phyloP scores from a whole-genome alignment of 2,329 filamentous ascomycete species.

The Thelonectria rubi region DNA sequence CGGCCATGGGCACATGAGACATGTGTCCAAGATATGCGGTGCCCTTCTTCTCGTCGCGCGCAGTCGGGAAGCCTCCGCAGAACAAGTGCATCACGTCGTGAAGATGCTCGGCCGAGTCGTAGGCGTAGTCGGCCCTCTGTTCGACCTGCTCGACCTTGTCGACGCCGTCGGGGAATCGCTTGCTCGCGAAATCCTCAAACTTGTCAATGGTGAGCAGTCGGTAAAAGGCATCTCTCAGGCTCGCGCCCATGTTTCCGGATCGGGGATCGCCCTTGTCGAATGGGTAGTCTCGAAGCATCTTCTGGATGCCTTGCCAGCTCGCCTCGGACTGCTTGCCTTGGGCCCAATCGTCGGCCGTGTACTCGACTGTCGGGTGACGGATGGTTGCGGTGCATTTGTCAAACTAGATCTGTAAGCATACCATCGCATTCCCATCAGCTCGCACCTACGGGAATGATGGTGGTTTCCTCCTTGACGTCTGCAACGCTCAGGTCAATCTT shows the following conservation, averaged over 20 bases:
- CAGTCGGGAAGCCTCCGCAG: neutral
- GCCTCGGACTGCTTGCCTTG: neutral
- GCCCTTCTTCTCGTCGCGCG: neutral
- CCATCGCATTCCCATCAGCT: too few species aligned
- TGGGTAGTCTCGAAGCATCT: neutral
- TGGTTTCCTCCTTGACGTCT: neutral
- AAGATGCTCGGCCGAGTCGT: neutral
- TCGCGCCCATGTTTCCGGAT: conserved; percentile 3
- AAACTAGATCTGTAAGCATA: neutral
- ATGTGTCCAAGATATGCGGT: conserved; percentile 17
- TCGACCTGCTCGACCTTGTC: neutral
- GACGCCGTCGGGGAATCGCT: neutral
- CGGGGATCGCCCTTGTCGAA: neutral
- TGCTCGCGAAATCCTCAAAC: conserved; percentile 10
- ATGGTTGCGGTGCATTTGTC: neutral
- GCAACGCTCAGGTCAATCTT: neutral
- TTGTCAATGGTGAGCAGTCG: conserved; percentile 5
- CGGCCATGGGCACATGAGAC: conserved; percentile 19
- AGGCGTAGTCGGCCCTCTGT: neutral
- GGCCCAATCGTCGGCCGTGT: neutral
- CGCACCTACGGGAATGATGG: neutral
- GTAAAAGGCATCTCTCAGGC: conserved; percentile 10
- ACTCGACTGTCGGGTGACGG: neutral
- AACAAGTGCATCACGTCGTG: conserved; percentile 5
- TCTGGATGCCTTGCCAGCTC: neutral